Evolutionary conservation across 257 asterid genomes (phyloP).

Genomic region (Rehmannia glutinosa): DNA sequence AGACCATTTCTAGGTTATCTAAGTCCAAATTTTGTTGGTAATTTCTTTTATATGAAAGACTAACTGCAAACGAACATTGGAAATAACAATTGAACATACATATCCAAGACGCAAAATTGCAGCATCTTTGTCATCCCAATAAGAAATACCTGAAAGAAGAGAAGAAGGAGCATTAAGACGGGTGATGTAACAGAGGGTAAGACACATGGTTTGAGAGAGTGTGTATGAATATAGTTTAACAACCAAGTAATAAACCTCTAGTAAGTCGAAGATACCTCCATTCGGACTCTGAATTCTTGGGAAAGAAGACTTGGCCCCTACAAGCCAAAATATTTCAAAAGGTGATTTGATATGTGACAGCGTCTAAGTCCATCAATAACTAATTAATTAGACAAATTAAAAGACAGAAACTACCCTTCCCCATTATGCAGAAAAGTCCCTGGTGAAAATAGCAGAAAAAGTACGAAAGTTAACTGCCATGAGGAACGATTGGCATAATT

Average conservation of each 20-base stretch:
- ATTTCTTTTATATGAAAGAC: background rate
- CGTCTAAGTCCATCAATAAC: background rate
- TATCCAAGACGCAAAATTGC: slow-evolving; percentile 66
- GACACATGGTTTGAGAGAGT: background rate
- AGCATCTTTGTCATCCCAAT: slow-evolving; percentile 77
- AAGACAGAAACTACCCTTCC: too few relatives aligned
- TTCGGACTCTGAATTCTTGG: slow-evolving; percentile 38
- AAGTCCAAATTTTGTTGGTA: background rate
- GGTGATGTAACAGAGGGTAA: background rate
- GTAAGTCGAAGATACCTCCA: slow-evolving; percentile 23
- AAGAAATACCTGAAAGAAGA: slow-evolving; percentile 51
- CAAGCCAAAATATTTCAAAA: slow-evolving; percentile 8
- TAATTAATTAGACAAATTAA: background rate
- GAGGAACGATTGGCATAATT: too few relatives aligned
- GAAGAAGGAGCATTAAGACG: background rate
- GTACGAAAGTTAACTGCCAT: too few relatives aligned
- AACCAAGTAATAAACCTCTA: slow-evolving; percentile 27
- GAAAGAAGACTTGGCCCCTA: slow-evolving; percentile 49
- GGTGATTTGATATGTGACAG: background rate
- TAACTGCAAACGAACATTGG: slow-evolving; percentile 11
- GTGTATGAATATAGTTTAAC: background rate
- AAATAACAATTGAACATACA: slow-evolving; percentile 38
- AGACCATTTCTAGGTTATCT: background rate
- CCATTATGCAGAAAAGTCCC: too few relatives aligned
- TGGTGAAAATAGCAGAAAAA: too few relatives aligned